Evolutionary conservation across 331 rosid species (phyloP), one percentile per base, ranked within the genome.

Genomic region (Acacia concinna): DNA sequence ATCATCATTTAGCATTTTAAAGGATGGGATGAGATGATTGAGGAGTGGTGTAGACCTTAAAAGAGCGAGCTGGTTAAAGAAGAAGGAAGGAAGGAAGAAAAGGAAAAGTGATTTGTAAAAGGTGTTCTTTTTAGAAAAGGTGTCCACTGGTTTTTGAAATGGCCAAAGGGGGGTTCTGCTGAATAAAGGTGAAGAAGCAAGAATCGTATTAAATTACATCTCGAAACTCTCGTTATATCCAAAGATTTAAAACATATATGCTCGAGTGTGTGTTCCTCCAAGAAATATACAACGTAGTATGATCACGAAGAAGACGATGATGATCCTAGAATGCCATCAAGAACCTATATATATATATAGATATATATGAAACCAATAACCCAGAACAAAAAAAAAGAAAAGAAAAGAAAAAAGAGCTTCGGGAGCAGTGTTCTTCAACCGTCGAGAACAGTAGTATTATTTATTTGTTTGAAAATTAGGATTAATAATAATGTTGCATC

Each of bases 111-210:
- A 74, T 27, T 56, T 23, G 31, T 10, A 78, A 86, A 86, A 85
- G 83, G 81, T 46, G 56, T 31, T 74, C 44, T 68, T 68, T 68
- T 74, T 21, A 21, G 8, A 81, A 78, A 82, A 81, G 79, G 83
- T 71, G 47, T 81, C 77, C 64, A 74, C n/a, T 71, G 84, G 83
- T 81, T 69, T 44, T 82, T 47, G 44, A 68, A 79, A 84, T 68
- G 85, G 79, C 59, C 43, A 66, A 56, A 71, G 68, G 23, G 81
- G 37, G 77, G 76, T 46, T 86, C 89, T 84, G 74, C 89, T 80
- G 71, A 79, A 80, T 68, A 70, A 68, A 82, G 79, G 84, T 77
- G 40, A 31, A 62, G 40, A 62, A 62, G 68, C 68, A 52, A 31
- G 49, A 67, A 67, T 70, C 86, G 68, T 56, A 81, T 44, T 51